Percentiles rank a stretch among this genome's conserved stretches.
Conservation (phyloP, 768 basidiomycete species). For the Serendipita sp. region DNA sequence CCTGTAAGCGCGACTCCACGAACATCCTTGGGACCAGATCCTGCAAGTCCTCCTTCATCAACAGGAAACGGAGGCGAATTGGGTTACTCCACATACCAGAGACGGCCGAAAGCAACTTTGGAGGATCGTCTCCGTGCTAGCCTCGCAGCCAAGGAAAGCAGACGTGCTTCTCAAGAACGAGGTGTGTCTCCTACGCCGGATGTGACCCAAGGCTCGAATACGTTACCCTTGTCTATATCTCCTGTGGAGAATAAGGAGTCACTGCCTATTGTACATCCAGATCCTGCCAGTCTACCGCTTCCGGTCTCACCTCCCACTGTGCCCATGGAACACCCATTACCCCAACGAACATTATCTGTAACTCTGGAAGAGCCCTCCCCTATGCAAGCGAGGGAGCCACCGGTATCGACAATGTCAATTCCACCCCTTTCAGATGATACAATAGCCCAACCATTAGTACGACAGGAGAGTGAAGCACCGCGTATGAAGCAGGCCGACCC, state of each 20-base stretch:
- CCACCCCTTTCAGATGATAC: not conserved
- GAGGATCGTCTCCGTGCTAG: conserved; percentile 67
- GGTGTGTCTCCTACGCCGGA: conserved; percentile 20
- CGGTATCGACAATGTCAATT: not conserved
- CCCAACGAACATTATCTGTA: not conserved
- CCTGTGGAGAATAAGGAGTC: not conserved
- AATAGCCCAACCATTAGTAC: too few species aligned
- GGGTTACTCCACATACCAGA: not conserved
- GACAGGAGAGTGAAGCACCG: not conserved
- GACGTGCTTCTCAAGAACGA: conserved; percentile 28
- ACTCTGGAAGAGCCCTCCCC: too few species aligned
- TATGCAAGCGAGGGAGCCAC: too few species aligned
- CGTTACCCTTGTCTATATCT: too few species aligned
- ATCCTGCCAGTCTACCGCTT: not conserved
- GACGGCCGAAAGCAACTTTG: conserved; percentile 37
- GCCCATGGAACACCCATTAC: not conserved
- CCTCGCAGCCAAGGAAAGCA: conserved; percentile 41
- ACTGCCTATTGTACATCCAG: not conserved
- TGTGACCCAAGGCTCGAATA: not conserved
- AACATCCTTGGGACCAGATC: not conserved
- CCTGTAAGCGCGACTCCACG: not conserved
- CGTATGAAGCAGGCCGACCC: not conserved
- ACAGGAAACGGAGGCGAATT: not conserved
- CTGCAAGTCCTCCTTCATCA: not conserved
- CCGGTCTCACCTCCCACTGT: conserved; percentile 8